Base-by-base conservation (phyloP, 352 stramenopile species). In the Pythium insidiosum region DNA sequence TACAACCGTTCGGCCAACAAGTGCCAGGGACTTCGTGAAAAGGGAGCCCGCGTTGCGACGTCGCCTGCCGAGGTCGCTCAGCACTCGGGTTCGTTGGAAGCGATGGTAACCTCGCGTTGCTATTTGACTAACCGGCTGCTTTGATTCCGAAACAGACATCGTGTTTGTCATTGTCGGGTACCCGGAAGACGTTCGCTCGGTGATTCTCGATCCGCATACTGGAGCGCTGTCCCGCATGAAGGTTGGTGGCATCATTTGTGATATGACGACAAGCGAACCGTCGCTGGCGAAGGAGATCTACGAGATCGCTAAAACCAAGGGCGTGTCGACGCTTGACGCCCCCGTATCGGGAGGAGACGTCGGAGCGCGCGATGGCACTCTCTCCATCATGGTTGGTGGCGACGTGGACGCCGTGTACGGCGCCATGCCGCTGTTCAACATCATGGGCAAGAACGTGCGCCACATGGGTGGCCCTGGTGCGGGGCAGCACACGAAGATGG, bases 321-420 rank as follows among this genome's bases (percentile, higher is more conserved):
- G 76, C 9, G 63, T 91, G 2, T 84, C 67, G 12, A 73, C 66
- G n/a, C 59, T 94, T 10, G 80, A 93, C 48, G 80, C 82, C 4
- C 82, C 82, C 21, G 86, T 96, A 15, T 94, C 75, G 1, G 88
- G 88, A 46, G 86, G 84, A 10, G 84, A 95, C 42, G 55, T 96
- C 52, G 86, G 86, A n/a, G 86, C 86, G 3, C 72, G 73, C n/a
- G 74, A 94, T 23, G 88, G 57, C 18, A 83, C 76, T 7, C 57
- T 97, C 15, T 92, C 82, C 6, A 92, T 97, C 47, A 96, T 96
- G 88, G 77, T 95, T 19, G 88, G 88, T 15, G 84, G 84, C 13
- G 85, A 96, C 23, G 70, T 88, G 19, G 75, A 90, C 18, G 66
- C 70, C 1, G 69, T 95, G 41, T 86, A 92, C 39, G 58, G 61